Conservation (phyloP, 2,329 filamentous ascomycete genomes). For the Aspergillus tubingensis region DNA sequence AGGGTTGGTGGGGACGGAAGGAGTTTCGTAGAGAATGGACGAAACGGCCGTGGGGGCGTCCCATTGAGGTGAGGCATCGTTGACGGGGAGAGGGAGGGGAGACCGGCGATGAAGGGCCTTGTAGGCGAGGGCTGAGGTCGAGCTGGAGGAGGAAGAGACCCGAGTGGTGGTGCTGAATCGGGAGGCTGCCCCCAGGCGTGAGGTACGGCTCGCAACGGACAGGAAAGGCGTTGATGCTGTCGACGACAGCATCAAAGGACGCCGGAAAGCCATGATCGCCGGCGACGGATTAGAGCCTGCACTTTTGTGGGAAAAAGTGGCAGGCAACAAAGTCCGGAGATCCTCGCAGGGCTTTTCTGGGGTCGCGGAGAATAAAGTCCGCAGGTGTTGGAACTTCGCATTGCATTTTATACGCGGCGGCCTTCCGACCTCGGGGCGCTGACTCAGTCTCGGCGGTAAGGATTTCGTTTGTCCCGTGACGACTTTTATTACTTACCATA, state of each 20-base stretch:
- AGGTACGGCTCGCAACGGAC: constrained; percentile 29
- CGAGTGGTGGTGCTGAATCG: constrained; percentile 32
- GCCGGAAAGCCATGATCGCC: constrained; percentile 43
- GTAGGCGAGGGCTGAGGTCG: constrained; percentile 93
- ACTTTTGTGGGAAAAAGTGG: background rate
- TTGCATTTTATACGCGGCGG: constrained; percentile 18
- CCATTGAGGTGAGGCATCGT: constrained; percentile 76
- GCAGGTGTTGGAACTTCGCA: constrained; percentile 16
- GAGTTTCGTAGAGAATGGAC: constrained; percentile 98
- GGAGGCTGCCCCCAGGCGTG: constrained; percentile 30
- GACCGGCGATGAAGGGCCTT: constrained; percentile 93
- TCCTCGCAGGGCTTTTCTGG: background rate
- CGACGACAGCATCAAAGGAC: constrained; percentile 35
- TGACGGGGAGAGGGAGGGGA: constrained; percentile 76
- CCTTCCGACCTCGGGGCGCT: constrained; percentile 42
- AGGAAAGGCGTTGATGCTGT: constrained; percentile 35
- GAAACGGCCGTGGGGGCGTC: constrained; percentile 90
- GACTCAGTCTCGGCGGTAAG: constrained; percentile 28
- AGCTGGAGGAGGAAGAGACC: constrained; percentile 54
- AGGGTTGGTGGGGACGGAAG: constrained; percentile 76
- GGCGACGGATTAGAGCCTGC: constrained; percentile 10
- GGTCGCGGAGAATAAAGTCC: constrained; percentile 10
- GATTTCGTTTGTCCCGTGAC: constrained; percentile 12
- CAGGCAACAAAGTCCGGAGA: constrained; percentile 3
- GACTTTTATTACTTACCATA: background rate